Conservation (phyloP, 176 grass and related monocot genomes). For the Eremochloa ophiuroides region DNA sequence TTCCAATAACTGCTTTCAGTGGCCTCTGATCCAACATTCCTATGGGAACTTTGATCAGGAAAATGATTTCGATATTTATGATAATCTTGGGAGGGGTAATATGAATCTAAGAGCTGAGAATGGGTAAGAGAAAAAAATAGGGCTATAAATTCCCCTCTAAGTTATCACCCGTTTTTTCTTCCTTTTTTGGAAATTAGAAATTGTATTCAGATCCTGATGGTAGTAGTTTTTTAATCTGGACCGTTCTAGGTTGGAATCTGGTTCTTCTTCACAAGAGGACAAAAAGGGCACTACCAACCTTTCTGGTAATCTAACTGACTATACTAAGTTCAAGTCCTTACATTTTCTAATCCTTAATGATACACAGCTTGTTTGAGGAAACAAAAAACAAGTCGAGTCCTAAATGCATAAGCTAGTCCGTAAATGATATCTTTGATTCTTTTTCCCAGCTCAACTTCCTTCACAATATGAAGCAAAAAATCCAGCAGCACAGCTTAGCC, state of each 20-base stretch:
- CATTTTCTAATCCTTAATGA: neutral
- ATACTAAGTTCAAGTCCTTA: constrained; percentile 2
- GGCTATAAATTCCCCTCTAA: constrained; percentile 12
- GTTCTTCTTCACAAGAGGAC: constrained; percentile 38
- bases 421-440: constrained; percentile 27
- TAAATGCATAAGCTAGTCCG: constrained; percentile 18
- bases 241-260: constrained; percentile 36
- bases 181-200: neutral
- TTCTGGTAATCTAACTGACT: constrained; percentile 52
- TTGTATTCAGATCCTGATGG: constrained; percentile 14
- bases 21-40: constrained; percentile 40
- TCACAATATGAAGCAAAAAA: constrained; percentile 29
- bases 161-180: neutral
- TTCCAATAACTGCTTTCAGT: constrained; percentile 68
- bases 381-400: neutral
- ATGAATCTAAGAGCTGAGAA: constrained; percentile 48
- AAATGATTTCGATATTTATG: constrained; percentile 45
- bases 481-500: constrained; percentile 34
- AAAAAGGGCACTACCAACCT: constrained; percentile 49
- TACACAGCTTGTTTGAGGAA: neutral
- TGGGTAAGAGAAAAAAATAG: constrained; percentile 48
- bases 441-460: constrained; percentile 37
- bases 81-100: constrained; percentile 30
- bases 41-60: constrained; percentile 49
- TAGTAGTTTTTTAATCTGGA: constrained; percentile 34